Evolutionary conservation across 2,329 filamentous ascomycete species (phyloP).

Genomic region (Microcyclosporella mali): DNA sequence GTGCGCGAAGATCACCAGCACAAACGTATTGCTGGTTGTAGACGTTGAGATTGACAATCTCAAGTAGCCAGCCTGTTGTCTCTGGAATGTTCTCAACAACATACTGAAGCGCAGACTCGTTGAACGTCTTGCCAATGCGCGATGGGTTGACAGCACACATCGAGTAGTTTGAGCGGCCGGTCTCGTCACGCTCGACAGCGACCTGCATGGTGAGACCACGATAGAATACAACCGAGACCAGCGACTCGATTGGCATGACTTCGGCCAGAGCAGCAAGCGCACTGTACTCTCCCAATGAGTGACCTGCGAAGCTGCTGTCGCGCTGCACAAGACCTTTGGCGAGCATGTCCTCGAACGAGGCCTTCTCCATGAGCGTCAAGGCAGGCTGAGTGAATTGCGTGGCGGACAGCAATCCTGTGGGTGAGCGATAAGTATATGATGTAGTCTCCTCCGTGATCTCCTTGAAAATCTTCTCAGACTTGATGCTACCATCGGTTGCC

Average conservation of each 20-base stretch:
- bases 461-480: conserved; percentile 99
- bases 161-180: conserved; percentile 92
- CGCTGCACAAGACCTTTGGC: conserved; percentile 91
- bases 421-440: conserved; percentile 95
- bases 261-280: conserved; percentile 92
- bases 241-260: conserved; percentile 98
- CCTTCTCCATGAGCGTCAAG: conserved; percentile 98
- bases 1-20: conserved; percentile 59
- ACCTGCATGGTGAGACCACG: conserved; percentile 99
- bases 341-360: conserved; percentile 98
- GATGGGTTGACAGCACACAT: conserved; percentile 99
- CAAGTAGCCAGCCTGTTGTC: conserved; percentile 88
- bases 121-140: conserved; percentile 97
- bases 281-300: conserved; percentile 97
- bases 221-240: conserved; percentile 99
- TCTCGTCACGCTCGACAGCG: conserved; percentile 89
- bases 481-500: conserved; percentile 80
- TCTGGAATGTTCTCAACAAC: conserved; percentile 94
- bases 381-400: conserved; percentile 98
- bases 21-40: conserved; percentile 65
- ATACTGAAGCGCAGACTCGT: conserved; percentile 93
- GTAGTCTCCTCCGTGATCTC: conserved; percentile 87
- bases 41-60: conserved; percentile 95
- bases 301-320: conserved; percentile 94
- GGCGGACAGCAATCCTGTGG: conserved; percentile 87